Evolutionary conservation across 495 filamentous ascomycete genomes (phyloP).

Genomic region (Hyaloscypha finlandica): DNA sequence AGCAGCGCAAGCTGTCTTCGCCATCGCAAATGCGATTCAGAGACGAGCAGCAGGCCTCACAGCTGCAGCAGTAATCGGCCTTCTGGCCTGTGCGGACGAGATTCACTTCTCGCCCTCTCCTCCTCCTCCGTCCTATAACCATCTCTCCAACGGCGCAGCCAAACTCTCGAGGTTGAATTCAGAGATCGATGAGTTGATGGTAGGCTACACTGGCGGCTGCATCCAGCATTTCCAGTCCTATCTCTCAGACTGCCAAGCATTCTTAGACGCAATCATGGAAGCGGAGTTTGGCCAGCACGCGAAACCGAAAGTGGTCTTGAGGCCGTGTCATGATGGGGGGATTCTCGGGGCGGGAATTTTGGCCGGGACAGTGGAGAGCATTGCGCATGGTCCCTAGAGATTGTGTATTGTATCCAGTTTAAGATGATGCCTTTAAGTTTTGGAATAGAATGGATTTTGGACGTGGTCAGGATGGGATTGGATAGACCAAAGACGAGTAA

Average conservation of each 20-base stretch:
- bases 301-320: slow-evolving; percentile 61
- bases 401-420: background rate
- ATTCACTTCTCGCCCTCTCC: slow-evolving; percentile 43
- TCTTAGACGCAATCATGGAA: slow-evolving; percentile 64
- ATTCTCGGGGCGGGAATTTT: slow-evolving; percentile 76
- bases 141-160: slow-evolving; percentile 6
- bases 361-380: slow-evolving; percentile 49
- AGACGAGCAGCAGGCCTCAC: slow-evolving; percentile 69
- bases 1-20: slow-evolving; percentile 55
- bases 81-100: slow-evolving; percentile 67
- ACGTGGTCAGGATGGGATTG: background rate
- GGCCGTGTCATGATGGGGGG: slow-evolving; percentile 73
- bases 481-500: background rate
- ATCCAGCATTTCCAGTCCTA: slow-evolving; percentile 77
- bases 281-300: slow-evolving; percentile 49
- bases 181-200: slow-evolving; percentile 59
- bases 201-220: slow-evolving; percentile 78
- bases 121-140: background rate
- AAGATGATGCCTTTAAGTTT: background rate
- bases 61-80: slow-evolving; percentile 68
- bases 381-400: slow-evolving; percentile 2
- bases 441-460: background rate
- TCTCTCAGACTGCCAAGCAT: slow-evolving; percentile 65
- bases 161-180: background rate
- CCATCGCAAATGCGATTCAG: slow-evolving; percentile 65